Evolutionary conservation across 176 grass and related monocot species (phyloP).

Genomic region (Elaeis guineensis): DNA sequence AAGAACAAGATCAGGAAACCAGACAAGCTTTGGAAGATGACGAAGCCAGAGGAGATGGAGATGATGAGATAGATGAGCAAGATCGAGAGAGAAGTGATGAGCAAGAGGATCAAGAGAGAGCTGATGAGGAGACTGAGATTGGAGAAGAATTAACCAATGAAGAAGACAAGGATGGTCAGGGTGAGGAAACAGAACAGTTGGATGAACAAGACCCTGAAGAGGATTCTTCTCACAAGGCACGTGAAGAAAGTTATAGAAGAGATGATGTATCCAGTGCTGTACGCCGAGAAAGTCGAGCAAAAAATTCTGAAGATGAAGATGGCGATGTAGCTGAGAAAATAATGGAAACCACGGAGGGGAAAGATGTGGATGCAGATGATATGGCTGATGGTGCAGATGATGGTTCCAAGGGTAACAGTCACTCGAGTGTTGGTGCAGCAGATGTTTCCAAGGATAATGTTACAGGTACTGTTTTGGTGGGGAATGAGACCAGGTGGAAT

Average conservation of each 20-base stretch:
- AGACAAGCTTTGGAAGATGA: conserved; percentile 3
- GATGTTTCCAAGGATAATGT: background rate
- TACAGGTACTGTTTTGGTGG: background rate
- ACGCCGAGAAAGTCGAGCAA: background rate
- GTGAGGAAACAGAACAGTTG: background rate
- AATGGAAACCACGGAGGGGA: background rate
- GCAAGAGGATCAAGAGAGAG: conserved; percentile 9
- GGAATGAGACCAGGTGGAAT: background rate
- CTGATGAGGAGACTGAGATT: conserved; percentile 6
- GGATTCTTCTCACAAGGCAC: background rate
- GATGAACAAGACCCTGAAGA: background rate
- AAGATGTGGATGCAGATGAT: background rate
- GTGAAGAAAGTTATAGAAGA: conserved; percentile 6
- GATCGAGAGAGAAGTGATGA: conserved; percentile 15
- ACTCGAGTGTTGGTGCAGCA: background rate
- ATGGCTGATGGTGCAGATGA: background rate
- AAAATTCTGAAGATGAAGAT: background rate
- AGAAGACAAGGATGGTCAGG: conserved; percentile 7
- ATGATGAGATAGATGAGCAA: conserved; percentile 17
- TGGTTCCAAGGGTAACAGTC: background rate
- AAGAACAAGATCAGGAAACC: conserved; percentile 3
- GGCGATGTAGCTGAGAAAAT: background rate
- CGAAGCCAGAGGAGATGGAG: background rate
- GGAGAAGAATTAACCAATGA: conserved; percentile 1
- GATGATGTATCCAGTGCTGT: conserved; percentile 14